Percentiles rank a stretch among this genome's conserved stretches.
Conservation (phyloP, 2,329 filamentous ascomycete species). For the Fusarium sp. region DNA sequence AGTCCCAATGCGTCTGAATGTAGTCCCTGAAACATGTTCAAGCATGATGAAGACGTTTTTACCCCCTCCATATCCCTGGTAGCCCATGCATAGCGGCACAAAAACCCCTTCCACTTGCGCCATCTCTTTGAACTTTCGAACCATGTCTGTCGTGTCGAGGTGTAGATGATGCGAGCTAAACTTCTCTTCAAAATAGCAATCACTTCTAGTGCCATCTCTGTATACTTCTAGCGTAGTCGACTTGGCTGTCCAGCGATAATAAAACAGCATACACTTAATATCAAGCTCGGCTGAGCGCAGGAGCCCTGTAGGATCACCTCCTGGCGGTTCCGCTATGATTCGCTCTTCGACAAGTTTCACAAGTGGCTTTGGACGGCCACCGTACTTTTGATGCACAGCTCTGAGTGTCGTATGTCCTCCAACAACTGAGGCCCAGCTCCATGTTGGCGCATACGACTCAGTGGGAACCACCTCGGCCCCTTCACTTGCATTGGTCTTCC, state of each 20-base stretch:
- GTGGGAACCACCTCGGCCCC: not conserved
- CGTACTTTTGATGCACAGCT: rapidly evolving
- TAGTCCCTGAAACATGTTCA: rapidly evolving
- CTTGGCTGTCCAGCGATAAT: not conserved
- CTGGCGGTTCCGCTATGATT: rapidly evolving
- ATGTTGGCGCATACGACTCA: not conserved
- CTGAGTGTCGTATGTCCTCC: not conserved
- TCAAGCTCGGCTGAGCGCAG: not conserved
- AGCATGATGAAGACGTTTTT: not conserved
- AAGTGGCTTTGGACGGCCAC: not conserved
- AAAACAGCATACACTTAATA: not conserved
- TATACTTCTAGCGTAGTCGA: not conserved
- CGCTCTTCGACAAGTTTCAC: rapidly evolving
- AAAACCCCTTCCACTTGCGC: not conserved
- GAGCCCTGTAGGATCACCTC: rapidly evolving
- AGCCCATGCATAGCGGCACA: rapidly evolving
- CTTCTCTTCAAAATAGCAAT: not conserved
- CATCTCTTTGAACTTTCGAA: not conserved
- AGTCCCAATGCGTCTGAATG: rapidly evolving
- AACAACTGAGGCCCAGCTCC: not conserved
- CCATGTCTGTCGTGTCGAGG: not conserved
- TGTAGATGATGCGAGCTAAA: rapidly evolving
- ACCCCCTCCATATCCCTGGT: rapidly evolving
- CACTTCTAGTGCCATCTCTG: rapidly evolving
- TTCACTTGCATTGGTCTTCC: not conserved